Evolutionary conservation across 257 asterid species (phyloP).

Genomic region (Capsicum chinense): DNA sequence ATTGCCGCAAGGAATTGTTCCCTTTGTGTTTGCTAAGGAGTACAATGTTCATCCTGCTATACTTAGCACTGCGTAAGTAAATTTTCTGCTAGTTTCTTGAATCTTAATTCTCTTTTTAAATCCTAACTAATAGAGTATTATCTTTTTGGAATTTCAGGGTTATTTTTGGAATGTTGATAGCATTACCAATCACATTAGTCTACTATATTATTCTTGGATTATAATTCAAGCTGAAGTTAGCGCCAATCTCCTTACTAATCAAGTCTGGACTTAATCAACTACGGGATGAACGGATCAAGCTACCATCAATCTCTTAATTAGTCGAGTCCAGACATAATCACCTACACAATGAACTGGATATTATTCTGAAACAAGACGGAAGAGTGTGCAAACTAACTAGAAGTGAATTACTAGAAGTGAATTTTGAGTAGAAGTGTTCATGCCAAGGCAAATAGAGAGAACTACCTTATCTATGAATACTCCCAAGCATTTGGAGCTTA

Average conservation of each 20-base stretch:
- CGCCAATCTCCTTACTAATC: neutral
- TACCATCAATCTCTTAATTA: neutral
- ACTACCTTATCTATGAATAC: neutral
- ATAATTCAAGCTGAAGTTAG: constrained; percentile 3
- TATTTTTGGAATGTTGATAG: constrained; percentile 69
- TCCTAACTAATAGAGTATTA: neutral
- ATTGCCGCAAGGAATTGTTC: constrained; percentile 46
- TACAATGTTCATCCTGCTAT: constrained; percentile 44
- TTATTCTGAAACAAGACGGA: neutral
- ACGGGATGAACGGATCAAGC: neutral
- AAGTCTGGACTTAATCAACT: neutral
- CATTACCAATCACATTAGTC: constrained; percentile 63
- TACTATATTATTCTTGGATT: constrained; percentile 65
- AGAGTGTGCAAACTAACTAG: neutral
- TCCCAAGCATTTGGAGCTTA: constrained; percentile 12
- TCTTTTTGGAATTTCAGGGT: constrained; percentile 42
- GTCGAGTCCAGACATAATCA: neutral
- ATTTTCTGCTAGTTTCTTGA: neutral
- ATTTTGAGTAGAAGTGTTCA: constrained; percentile 6
- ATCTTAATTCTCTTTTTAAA: neutral
- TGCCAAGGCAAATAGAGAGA: constrained; percentile 28
- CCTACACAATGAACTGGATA: neutral
- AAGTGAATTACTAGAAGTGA: neutral
- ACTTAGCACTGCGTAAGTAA: constrained; percentile 39
- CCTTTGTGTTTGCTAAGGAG: constrained; percentile 43